phyloP scores from a whole-genome alignment of 2,329 filamentous ascomycete genomes.

The Neofusicoccum ribis region DNA sequence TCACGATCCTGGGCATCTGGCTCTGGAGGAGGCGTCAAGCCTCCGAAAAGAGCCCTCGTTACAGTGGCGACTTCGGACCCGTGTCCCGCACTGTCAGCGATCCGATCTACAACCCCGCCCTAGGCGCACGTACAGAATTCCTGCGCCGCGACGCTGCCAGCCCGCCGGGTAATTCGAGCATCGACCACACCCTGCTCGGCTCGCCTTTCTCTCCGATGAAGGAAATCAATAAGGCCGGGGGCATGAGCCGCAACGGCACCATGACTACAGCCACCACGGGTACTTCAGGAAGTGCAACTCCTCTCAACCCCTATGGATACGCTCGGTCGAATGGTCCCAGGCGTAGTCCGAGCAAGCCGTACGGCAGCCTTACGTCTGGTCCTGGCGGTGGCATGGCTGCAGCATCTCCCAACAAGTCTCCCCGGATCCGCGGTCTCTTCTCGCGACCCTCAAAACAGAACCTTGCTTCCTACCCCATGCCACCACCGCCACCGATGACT shows the following conservation, averaged over 20 bases:
- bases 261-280: slow-evolving; percentile 21
- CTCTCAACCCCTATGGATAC: slow-evolving; percentile 12
- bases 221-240: slow-evolving; percentile 21
- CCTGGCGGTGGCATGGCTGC: slow-evolving; percentile 17
- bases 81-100: slow-evolving; percentile 40
- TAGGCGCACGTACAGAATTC: slow-evolving; percentile 38
- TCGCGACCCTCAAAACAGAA: background rate
- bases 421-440: slow-evolving; percentile 6
- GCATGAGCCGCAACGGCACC: slow-evolving; percentile 32
- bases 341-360: slow-evolving; percentile 9
- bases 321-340: background rate
- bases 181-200: slow-evolving; percentile 24
- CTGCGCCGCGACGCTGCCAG: slow-evolving; percentile 33
- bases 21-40: slow-evolving; percentile 35
- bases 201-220: slow-evolving; percentile 30
- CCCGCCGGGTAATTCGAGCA: slow-evolving; percentile 31
- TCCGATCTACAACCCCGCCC: slow-evolving; percentile 40
- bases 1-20: slow-evolving; percentile 34
- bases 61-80: slow-evolving; percentile 40
- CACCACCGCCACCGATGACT: slow-evolving; percentile 1
- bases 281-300: slow-evolving; percentile 1
- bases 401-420: slow-evolving; percentile 2
- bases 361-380: slow-evolving; percentile 11
- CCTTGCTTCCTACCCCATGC: background rate
- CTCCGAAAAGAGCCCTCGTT: slow-evolving; percentile 30